Conservation (phyloP, 345 rosid species). For the Brassica nigra region DNA sequence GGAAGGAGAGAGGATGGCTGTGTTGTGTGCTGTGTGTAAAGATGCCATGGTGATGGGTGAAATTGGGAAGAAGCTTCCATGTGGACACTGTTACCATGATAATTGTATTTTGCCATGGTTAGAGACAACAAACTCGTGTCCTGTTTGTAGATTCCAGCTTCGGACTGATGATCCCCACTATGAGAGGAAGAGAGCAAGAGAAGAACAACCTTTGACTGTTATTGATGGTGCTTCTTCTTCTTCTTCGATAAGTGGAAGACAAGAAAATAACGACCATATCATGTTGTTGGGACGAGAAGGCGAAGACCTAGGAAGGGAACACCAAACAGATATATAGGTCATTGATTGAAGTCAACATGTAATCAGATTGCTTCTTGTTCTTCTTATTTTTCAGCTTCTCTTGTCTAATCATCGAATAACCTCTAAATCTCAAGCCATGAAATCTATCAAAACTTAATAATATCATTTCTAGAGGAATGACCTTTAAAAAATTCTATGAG, state of each 20-base stretch:
- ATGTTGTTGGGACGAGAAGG: neutral
- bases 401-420: neutral
- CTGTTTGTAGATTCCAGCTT: neutral
- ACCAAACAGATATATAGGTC: neutral
- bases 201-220: neutral
- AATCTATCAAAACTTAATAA: neutral
- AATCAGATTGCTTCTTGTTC: neutral
- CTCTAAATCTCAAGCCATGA: neutral
- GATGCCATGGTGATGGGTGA: neutral
- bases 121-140: neutral
- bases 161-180: neutral
- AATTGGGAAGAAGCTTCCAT: neutral
- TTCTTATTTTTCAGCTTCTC: neutral
- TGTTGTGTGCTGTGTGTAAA: neutral
- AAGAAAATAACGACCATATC: neutral
- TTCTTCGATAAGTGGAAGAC: neutral
- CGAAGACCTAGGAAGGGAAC: neutral
- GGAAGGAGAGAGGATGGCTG: neutral
- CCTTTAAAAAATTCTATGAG: neutral
- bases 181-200: neutral
- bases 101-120: neutral
- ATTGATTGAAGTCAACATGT: neutral
- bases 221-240: neutral
- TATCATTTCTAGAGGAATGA: neutral
- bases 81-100: neutral